Evolutionary conservation across 768 basidiomycete genomes (phyloP), one percentile per base, ranked within the genome.

Genomic region (Leucogyrophana mollusca): DNA sequence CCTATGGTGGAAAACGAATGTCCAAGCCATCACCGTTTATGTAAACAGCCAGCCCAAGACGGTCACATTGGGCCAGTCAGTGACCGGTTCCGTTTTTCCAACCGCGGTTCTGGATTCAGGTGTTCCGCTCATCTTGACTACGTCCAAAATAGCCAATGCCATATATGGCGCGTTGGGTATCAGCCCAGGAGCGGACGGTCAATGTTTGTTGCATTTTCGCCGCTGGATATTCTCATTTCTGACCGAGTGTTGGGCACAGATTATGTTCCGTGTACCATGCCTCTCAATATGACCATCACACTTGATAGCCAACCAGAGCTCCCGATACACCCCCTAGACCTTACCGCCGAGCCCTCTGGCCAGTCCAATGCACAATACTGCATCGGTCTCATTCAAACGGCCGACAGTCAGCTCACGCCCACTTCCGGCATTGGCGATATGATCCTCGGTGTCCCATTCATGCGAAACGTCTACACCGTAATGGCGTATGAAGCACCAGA

Each of bases 161-260:
- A 85, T 90, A 16, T 91, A 90, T 48, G 88, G 88, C 8, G 84
- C 87, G 3, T 66, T 88, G 43, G 85, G 82, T 1, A 68, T 90
- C 21, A 55, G 61, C 17, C 83, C 86, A 7, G 76, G 69, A 0
- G 46, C 67, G 2, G 83, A 87, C 51, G 83, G 86, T 16, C 71
- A 76, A 40, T 87, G 88, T 88, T 53, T 50, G 85, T 69, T 13
- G 4, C 39, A 22, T 44, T 36, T 32, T 50, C 41, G 32, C 21
- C 49, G 16, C 32, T 24, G 10, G 25, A 25, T 20, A 9, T 23
- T 46, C 11, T 47, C 9, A 18, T 45, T 35, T 17, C 32, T 63
- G n/a, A 58, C 47, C 22, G 34, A 4, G 17, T 16, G 7, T 18
- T 2, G 17, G 33, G 13, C 21, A 24, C 51, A 90, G 89, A 87